Base-by-base conservation (phyloP, 1,139 yeast genomes). In the Torulaspora pretoriensis region DNA sequence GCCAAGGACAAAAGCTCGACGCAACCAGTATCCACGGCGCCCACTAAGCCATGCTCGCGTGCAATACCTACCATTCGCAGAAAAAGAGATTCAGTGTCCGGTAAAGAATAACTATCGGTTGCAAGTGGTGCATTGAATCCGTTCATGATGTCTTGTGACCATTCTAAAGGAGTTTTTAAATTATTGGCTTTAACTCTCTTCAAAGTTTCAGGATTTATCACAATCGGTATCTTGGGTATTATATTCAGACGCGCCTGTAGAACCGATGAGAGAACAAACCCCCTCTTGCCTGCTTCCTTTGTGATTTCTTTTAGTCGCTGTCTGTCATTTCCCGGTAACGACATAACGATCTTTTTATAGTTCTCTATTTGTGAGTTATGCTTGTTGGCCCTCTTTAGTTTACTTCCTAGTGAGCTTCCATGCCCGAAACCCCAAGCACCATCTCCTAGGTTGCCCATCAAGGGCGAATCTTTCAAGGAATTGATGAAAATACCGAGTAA, bases 71-170 rank as follows among this genome's bases (percentile, higher is more conserved):
- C 68, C 72, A 92, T 81, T 42, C 92, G 74, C 28, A 81, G 72
- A 42, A 80, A 77, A 41, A 94, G 67, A 38, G 77, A 75, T 39
- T 83, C 92, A 34, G 75, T 71, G 55, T 92, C 97, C 0, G 97
- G 97, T 10, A 92, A 67, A 52, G 92, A 92, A 60, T 74, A 86
- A 32, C 78, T 73, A 54, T 90, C 96, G 0, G 88, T 73, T 1
- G 94, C 77, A 31, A 92, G 71, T 3, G 95, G 95, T 2, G 94
- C 80, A 55, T 87, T 88, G 45, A 88, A 78, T n/a, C 95, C 95
- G 60, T 83, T 90, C 41, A 84, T 77, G 22, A 92, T 89, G 62
- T 94, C 98, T 64, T 89, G 96, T 24, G 94, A 89, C 95, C 96
- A 89, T 55, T 83, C 83, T 19, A 44, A 80, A 76, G 55, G 89